These are phyloP conservation scores for Chytriomyces sp. DNA, from an alignment of 192 early-diverging fungal genomes.

Conservation along the genomic window DNA sequence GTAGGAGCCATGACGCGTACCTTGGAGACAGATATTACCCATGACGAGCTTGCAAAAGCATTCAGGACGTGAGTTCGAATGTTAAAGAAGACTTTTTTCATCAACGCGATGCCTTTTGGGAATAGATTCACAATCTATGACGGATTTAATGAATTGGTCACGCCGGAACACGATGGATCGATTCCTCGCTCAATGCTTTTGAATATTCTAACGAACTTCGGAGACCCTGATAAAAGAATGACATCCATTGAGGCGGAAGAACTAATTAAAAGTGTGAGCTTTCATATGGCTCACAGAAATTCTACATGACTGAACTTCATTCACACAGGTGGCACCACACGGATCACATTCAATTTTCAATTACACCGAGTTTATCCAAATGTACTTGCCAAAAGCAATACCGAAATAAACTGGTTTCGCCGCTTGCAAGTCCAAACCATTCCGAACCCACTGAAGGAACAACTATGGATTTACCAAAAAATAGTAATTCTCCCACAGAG, in stretches of 20 bases:
- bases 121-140: slow-evolving; percentile 22
- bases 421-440: no score
- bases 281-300: neutral
- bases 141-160: neutral
- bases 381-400: slow-evolving; percentile 42
- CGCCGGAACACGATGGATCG: slow-evolving; percentile 28
- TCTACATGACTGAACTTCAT: neutral
- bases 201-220: slow-evolving; percentile 47
- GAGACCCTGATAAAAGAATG: slow-evolving; percentile 45
- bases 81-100: slow-evolving; percentile 19
- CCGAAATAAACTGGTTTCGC: neutral
- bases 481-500: slow-evolving; percentile 28
- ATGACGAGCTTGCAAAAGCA: slow-evolving; percentile 42
- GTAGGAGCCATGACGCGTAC: slow-evolving; percentile 55
- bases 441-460: no score
- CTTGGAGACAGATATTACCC: slow-evolving; percentile 52
- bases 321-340: slow-evolving; percentile 49
- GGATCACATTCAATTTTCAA: slow-evolving; percentile 51
- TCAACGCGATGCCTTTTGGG: slow-evolving; percentile 19
- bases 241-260: slow-evolving; percentile 50
- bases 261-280: slow-evolving; percentile 46
- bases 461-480: slow-evolving; percentile 27
- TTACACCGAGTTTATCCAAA: slow-evolving; percentile 51
- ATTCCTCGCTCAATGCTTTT: slow-evolving; percentile 31
- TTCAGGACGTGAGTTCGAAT: slow-evolving; percentile 42